phyloP scores from a whole-genome alignment of 768 basidiomycete species.

The Rhodotorula kratochvilovae region DNA sequence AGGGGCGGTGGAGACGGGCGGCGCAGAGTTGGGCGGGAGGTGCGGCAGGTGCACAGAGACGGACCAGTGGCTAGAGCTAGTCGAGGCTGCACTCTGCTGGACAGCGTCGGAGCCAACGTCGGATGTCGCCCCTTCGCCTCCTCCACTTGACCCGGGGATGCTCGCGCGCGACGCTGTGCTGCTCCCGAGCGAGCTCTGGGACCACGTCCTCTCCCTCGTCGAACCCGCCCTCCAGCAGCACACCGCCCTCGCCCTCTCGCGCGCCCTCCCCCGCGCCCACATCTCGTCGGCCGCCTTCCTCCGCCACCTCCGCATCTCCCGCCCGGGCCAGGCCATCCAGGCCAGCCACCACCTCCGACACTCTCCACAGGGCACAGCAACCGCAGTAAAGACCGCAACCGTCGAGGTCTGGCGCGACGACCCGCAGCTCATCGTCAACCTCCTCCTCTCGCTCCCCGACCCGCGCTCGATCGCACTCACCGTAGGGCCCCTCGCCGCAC shows the following conservation, averaged over 20 bases:
- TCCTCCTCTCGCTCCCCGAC: slow-evolving; percentile 59
- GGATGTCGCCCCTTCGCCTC: too few species aligned
- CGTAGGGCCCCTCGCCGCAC: slow-evolving; percentile 73
- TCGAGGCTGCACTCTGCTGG: too few species aligned
- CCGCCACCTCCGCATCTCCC: slow-evolving; percentile 55
- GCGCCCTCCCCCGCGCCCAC: slow-evolving; percentile 59
- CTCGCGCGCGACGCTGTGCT: too few species aligned
- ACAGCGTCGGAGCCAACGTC: too few species aligned
- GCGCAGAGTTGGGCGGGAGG: too few species aligned
- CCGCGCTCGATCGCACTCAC: slow-evolving; percentile 58
- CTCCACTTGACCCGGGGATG: too few species aligned
- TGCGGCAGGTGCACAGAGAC: too few species aligned
- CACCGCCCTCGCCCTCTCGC: slow-evolving; percentile 59
- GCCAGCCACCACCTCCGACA: slow-evolving; percentile 58
- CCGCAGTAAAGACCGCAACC: slow-evolving; percentile 12
- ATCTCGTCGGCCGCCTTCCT: slow-evolving; percentile 62
- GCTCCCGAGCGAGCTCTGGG: slow-evolving; percentile 67
- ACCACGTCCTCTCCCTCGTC: slow-evolving; percentile 57
- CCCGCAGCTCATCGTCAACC: slow-evolving; percentile 41
- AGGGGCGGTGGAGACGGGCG: too few species aligned
- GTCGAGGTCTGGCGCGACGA: slow-evolving; percentile 38
- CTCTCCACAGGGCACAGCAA: slow-evolving; percentile 1
- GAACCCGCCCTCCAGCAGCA: slow-evolving; percentile 54
- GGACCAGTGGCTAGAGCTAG: too few species aligned
- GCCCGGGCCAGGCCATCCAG: slow-evolving; percentile 56